A percentile compares a stretch with the other conserved stretches of the same genome.
Evolutionary conservation across 306 rosid genomes (phyloP).

Genomic region (Canavalia ensiformis): DNA sequence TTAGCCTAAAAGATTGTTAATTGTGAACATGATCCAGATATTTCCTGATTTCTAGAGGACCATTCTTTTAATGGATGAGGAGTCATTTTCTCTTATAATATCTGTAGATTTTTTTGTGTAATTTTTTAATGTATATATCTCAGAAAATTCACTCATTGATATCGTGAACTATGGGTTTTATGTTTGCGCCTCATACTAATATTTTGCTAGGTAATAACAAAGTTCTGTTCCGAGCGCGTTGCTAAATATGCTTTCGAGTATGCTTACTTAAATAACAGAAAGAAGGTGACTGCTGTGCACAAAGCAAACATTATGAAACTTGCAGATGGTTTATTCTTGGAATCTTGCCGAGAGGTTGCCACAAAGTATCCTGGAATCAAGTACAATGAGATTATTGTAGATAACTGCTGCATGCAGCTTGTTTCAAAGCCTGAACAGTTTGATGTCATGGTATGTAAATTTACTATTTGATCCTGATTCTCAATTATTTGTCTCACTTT

Average conservation of each 20-base stretch:
- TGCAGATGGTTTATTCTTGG: conserved; percentile 88
- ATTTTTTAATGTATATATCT: conserved; percentile 30
- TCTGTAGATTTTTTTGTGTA: conserved; percentile 14
- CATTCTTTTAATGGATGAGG: conserved; percentile 34
- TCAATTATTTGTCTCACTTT: conserved; percentile 24
- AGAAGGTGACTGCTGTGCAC: conserved; percentile 97
- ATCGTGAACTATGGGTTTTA: conserved; percentile 15
- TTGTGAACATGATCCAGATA: conserved; percentile 17
- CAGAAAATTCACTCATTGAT: conserved; percentile 32
- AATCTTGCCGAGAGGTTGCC: conserved; percentile 91
- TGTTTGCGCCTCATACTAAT: conserved; percentile 60
- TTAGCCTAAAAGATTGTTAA: neutral
- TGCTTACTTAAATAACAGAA: conserved; percentile 89
- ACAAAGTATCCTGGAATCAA: conserved; percentile 68
- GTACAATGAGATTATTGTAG: conserved; percentile 85
- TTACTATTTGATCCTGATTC: conserved; percentile 6
- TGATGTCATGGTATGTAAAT: conserved; percentile 85
- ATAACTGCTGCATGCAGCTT: conserved; percentile 97
- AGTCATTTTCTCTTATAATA: conserved; percentile 14
- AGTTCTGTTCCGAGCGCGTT: conserved; percentile 92
- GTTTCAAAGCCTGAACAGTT: conserved; percentile 92
- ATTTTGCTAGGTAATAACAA: conserved; percentile 81
- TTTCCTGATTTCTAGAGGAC: conserved; percentile 15
- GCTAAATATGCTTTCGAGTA: conserved; percentile 91
- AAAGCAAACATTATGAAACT: conserved; percentile 97